Evolutionary conservation across 176 grass and related monocot species (phyloP).

Genomic region (Eleusine indica): DNA sequence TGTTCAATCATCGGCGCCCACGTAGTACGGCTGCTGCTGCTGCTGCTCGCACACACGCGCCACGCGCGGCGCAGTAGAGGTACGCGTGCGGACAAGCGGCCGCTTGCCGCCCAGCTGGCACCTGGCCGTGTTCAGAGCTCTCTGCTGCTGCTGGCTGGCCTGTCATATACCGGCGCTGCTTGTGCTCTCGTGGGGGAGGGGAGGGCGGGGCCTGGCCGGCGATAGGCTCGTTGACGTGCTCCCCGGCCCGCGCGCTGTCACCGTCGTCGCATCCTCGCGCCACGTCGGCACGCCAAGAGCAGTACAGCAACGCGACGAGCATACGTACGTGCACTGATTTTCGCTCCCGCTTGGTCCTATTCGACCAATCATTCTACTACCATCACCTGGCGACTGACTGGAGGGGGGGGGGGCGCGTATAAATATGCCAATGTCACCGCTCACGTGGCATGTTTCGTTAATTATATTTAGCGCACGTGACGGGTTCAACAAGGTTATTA

Average conservation of each 20-base stretch:
- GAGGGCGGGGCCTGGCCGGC: neutral
- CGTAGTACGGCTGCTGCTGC: too few species aligned
- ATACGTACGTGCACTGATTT: neutral
- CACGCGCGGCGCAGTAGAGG: too few species aligned
- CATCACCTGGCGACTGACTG: neutral
- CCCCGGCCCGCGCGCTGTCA: conserved; percentile 5
- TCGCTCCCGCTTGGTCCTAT: conserved; percentile 16
- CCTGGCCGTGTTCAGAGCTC: neutral
- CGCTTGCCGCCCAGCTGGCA: conserved; percentile 7
- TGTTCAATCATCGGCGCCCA: too few species aligned
- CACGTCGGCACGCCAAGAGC: conserved; percentile 15
- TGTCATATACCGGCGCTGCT: neutral
- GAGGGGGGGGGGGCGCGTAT: neutral
- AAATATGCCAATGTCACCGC: neutral
- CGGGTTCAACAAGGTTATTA: too few species aligned
- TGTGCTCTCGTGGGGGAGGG: too few species aligned
- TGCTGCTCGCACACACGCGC: too few species aligned
- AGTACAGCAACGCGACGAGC: neutral
- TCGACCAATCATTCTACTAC: conserved; percentile 22
- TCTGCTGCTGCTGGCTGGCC: neutral
- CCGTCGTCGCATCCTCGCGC: conserved; percentile 19
- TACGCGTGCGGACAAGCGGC: neutral
- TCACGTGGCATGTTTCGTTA: neutral
- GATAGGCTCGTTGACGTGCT: conserved; percentile 30
- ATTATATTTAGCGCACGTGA: too few species aligned